Evolutionary conservation across 116 monocot species (phyloP), one percentile per base, ranked within the genome.

Genomic region (Posidonia oceanica): DNA sequence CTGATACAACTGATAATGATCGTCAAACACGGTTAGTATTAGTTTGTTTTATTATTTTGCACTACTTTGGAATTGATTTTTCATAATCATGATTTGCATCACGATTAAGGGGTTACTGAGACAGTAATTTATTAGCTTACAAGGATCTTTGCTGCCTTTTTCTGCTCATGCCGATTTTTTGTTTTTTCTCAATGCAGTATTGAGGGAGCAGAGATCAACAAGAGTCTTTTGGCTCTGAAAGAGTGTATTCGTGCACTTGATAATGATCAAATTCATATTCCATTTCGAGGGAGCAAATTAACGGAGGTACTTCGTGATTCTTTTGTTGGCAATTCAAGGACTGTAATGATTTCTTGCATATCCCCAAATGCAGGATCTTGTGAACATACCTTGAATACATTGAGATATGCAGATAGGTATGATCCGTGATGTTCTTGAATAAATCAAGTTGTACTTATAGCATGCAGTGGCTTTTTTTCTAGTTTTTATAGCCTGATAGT

Each of bases 181-280:
- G 52, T 68, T 15, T 15, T 68, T 18, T 14, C 4, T 73, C 10
- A 23, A 23, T 79, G 38, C 76, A 98, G 98, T 72, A 98, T 98
- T 82, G 98, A 98, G 74, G 98, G 98, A 69, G 98, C 98, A 76
- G 98, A 98, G 77, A 98, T 98, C 74, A 98, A 98, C 74, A 98
- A 98, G 77, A 92, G 93, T 54, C 87, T 98, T 66, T 76, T 98
- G 56, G 92, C 93, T 48, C 63, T 98, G 41, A 98, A 98, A 68
- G 98, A 98, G 74, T 98, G 98, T 67, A 98, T 98, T 67, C 82
- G 98, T 75, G 98, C 98, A 21, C 84, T 98, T 59, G 98, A 98
- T 77, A 98, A 98, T 76, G 98, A 98, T 82, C 98, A 98, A 66
- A 83, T 89, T 76, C 98, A 98, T 78, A 98, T 98, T 52, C 98